Percentiles rank a stretch among this genome's conserved stretches.
phyloP scores from a whole-genome alignment of 768 basidiomycete genomes.

The Filobasidium wieringae region DNA sequence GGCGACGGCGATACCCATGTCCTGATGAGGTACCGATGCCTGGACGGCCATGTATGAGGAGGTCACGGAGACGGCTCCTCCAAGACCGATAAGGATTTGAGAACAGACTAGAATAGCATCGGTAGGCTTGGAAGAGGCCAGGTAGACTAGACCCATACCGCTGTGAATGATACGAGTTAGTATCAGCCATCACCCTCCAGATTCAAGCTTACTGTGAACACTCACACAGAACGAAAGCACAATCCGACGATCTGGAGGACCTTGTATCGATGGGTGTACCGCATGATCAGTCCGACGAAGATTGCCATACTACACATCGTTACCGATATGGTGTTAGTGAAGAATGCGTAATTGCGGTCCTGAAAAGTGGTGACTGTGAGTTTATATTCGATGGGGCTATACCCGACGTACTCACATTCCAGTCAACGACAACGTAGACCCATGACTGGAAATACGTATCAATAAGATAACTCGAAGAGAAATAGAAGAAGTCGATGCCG shows the following conservation, averaged over 20 bases:
- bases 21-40: slow-evolving; percentile 39
- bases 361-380: too few species aligned
- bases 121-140: too few species aligned
- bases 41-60: slow-evolving; percentile 36
- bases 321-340: slow-evolving; percentile 1
- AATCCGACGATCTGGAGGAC: slow-evolving; percentile 28
- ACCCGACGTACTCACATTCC: too few species aligned
- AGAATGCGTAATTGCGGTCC: slow-evolving; percentile 21
- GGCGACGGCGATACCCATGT: slow-evolving; percentile 39
- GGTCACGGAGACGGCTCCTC: slow-evolving; percentile 31
- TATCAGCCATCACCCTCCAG: too few species aligned
- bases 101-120: slow-evolving; percentile 26
- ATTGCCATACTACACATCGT: slow-evolving; percentile 32
- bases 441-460: slow-evolving; percentile 22
- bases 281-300: slow-evolving; percentile 29
- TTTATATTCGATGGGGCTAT: too few species aligned
- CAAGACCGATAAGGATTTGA: slow-evolving; percentile 28
- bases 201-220: too few species aligned
- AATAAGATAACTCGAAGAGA: slow-evolving; percentile 18
- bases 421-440: slow-evolving; percentile 37
- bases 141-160: too few species aligned
- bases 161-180: too few species aligned
- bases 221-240: slow-evolving; percentile 24
- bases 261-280: slow-evolving; percentile 38
- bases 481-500: slow-evolving; percentile 26